These are phyloP conservation scores for Porcisia hertigi DNA, from an alignment of 208 protist genomes.

Conservation along the genomic window DNA sequence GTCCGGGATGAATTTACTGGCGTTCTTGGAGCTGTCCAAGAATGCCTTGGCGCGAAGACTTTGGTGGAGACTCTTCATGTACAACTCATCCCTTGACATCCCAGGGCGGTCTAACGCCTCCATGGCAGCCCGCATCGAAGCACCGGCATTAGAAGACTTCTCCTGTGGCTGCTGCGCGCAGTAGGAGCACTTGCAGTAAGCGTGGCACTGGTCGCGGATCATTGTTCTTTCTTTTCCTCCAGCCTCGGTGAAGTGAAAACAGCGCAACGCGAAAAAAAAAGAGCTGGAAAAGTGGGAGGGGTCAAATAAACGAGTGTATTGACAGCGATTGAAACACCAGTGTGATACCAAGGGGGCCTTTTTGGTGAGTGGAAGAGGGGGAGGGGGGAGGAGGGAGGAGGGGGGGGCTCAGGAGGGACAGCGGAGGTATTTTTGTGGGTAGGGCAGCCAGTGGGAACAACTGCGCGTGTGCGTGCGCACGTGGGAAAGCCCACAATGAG, in stretches of 20 bases:
- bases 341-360: not conserved
- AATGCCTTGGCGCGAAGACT: conserved; percentile 57
- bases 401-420: not conserved
- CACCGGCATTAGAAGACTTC: conserved; percentile 24
- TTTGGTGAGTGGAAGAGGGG: not conserved
- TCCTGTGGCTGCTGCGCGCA: conserved; percentile 45
- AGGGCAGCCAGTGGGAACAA: not conserved
- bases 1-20: conserved; percentile 74
- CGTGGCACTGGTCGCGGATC: conserved; percentile 80
- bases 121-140: conserved; percentile 43
- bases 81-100: conserved; percentile 73
- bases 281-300: not conserved
- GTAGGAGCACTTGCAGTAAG: conserved; percentile 83
- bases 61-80: conserved; percentile 67
- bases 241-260: not conserved
- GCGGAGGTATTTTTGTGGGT: not conserved
- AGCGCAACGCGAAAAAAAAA: not conserved
- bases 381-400: not conserved
- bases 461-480: not conserved
- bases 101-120: conserved; percentile 30
- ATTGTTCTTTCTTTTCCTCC: conserved; percentile 22
- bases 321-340: not conserved
- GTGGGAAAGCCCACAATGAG: not conserved
- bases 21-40: conserved; percentile 68
- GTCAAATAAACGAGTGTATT: too few relatives aligned